Evolutionary conservation across 345 rosid genomes (phyloP).

Genomic region (Citrus mangshanensis): DNA sequence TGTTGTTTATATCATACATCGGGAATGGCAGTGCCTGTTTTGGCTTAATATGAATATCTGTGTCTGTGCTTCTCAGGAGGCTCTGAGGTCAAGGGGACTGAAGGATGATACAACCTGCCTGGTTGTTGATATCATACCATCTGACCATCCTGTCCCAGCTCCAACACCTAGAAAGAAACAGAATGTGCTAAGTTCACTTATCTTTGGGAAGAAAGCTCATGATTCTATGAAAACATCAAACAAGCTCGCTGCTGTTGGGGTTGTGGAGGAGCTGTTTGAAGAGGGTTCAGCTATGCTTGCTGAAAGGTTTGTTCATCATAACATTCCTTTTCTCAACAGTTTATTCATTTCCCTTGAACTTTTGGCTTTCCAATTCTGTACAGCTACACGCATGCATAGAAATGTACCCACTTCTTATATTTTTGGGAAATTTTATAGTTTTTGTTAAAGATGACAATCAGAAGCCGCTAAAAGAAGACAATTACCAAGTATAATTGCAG

Average conservation of each 20-base stretch:
- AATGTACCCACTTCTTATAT: not conserved
- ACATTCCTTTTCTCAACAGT: not conserved
- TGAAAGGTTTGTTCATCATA: slow-evolving; percentile 58
- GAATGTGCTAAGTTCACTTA: slow-evolving; percentile 53
- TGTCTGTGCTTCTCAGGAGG: slow-evolving; percentile 54
- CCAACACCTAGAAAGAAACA: slow-evolving; percentile 68
- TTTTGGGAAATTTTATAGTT: not conserved
- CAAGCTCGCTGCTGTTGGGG: slow-evolving; percentile 91
- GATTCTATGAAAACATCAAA: slow-evolving; percentile 49
- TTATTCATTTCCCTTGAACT: not conserved
- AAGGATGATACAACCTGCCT: slow-evolving; percentile 99
- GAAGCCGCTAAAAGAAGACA: not conserved
- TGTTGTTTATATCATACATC: not conserved
- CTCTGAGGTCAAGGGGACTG: slow-evolving; percentile 91
- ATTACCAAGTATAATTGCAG: not conserved
- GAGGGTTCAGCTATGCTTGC: slow-evolving; percentile 98
- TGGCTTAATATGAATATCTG: slow-evolving; percentile 4
- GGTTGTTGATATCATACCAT: slow-evolving; percentile 96
- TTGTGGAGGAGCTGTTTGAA: slow-evolving; percentile 97
- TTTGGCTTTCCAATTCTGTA: not conserved
- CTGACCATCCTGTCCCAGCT: slow-evolving; percentile 68
- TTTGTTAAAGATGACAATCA: not conserved
- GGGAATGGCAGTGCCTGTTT: slow-evolving; percentile 3
- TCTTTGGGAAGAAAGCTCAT: slow-evolving; percentile 57
- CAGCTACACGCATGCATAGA: not conserved